Base-by-base conservation (phyloP, 495 filamentous ascomycete genomes). In the Penicillium tannophilum region DNA sequence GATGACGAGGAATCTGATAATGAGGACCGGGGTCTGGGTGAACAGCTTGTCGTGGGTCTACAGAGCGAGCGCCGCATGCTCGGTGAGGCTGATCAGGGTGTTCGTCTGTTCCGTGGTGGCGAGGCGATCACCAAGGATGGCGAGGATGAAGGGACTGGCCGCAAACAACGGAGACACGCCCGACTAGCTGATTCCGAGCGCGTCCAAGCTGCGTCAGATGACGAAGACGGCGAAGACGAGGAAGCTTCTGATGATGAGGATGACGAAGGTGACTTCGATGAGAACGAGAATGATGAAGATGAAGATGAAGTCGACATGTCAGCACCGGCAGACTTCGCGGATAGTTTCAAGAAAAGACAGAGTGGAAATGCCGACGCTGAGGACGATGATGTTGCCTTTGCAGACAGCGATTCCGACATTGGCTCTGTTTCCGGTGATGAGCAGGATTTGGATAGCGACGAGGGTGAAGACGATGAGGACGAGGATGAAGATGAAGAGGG, bases 361-460 rank as follows among this genome's bases (percentile, higher is more conserved):
- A 74, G 77, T 36, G 77, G 70, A 51, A 67, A 64, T 4, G 35
- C 35, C 7, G 81, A 72, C 9, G 76, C 67, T 8, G 75, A 79
- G 12, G 85, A 87, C 35, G 88, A 84, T 42, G 84, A 86, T 52
- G 58, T 97, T 61, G 89, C 84, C n/a, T 98, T 97, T 72, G 93
- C 93, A 1, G 93, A 98, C 65, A 94, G 90, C 65, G 94, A 98
- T 67, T 97, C 93, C 7, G 95, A 98, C 70, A 77, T 98, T 4
- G 94, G 94, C 12, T 97, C 94, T 14, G 74, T 96, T 36, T 95
- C 89, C n/a, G 84, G 79, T 4, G 86, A 84, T 12, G 84, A 86
- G 31, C 79, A 83, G 51, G 78, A 83, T 17, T 61, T 88, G 3
- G 85, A 92, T 26, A 86, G 88, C 60, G 86, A 77, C 20, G 68